Evolutionary conservation across 2,329 filamentous ascomycete species (phyloP).

Genomic region (Penicillium sp.): DNA sequence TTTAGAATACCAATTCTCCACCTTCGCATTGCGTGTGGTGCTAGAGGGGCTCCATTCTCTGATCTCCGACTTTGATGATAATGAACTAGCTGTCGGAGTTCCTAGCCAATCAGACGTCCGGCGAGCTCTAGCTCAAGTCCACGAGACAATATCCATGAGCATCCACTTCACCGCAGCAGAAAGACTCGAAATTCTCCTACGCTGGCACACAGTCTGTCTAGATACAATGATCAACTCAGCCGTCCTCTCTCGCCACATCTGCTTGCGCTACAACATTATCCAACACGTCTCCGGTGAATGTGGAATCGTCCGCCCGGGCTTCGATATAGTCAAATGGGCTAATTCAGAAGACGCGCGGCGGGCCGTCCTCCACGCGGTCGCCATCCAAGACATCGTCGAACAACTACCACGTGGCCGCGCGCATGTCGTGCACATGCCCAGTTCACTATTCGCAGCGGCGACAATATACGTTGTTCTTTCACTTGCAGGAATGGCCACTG

Average conservation of each 20-base stretch:
- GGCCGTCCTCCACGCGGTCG: slow-evolving; percentile 45
- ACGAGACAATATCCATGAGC: slow-evolving; percentile 40
- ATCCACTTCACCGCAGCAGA: slow-evolving; percentile 39
- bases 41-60: slow-evolving; percentile 47
- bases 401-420: slow-evolving; percentile 46
- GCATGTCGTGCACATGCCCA: slow-evolving; percentile 48
- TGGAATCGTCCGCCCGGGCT: slow-evolving; percentile 25
- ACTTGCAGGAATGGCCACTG: slow-evolving; percentile 37
- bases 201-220: slow-evolving; percentile 48
- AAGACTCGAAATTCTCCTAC: slow-evolving; percentile 41
- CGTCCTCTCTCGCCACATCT: slow-evolving; percentile 41
- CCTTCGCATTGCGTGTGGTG: slow-evolving; percentile 44
- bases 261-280: slow-evolving; percentile 38
- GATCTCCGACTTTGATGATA: slow-evolving; percentile 41
- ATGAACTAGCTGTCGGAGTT: slow-evolving; percentile 41
- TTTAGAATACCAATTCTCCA: slow-evolving; percentile 37
- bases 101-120: slow-evolving; percentile 42
- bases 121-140: slow-evolving; percentile 40
- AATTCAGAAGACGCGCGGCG: slow-evolving; percentile 41
- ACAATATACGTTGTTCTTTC: slow-evolving; percentile 45
- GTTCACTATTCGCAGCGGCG: slow-evolving; percentile 44
- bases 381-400: slow-evolving; percentile 49
- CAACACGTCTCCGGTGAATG: slow-evolving; percentile 42
- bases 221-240: slow-evolving; percentile 44
- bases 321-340: slow-evolving; percentile 43